Base-by-base conservation (phyloP, 441 rosid genomes). In the Mallotus japonicus region DNA sequence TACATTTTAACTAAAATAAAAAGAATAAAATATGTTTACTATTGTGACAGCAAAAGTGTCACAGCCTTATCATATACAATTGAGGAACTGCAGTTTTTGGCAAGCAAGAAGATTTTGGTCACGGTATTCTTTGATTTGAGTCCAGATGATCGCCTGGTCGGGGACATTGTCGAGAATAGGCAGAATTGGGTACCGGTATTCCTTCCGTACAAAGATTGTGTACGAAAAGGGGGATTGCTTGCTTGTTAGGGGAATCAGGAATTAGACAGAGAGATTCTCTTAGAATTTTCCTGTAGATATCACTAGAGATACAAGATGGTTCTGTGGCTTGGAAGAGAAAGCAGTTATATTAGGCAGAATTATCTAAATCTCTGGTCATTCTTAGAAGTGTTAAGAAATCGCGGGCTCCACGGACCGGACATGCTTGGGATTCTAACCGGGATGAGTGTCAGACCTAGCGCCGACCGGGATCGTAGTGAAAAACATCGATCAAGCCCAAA, bases 191-290 rank as follows among this genome's bases (percentile, higher is more conserved):
- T 67, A 72, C 73, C 5, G 89, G 80, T 17, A 51, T 83, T 62
- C 76, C 86, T 40, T 84, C 98, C 2, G n/a, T n/a, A 77, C 77
- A 11, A 92, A 90, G 75, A 65, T 86, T 65, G 74, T 83, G 44
- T 91, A 92, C 9, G 97, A 98, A 40, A 95, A 91, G 79, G 99
- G 99, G 5, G n/a, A 78, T 95, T 58, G 96, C 98, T 53, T 91
- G 98, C 24, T 86, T 95, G 20, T 85, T 95, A 0, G 99, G 99
- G 40, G 98, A 92, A 32, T 88, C 93, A 0, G 99, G 99, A 69
- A 92, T 95, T 7, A 98, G 99, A 47, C 92, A 95, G 66, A 92
- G 98, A 95, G 81, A 92, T 95, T 80, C 97, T 92, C 81, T 89
- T 95, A 47, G 99, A 95, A 74, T 92, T 87, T 70, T 96, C 91